A percentile compares a stretch with the other conserved stretches of the same genome.
phyloP scores from a whole-genome alignment of 345 rosid genomes.

The Erucastrum elatum region DNA sequence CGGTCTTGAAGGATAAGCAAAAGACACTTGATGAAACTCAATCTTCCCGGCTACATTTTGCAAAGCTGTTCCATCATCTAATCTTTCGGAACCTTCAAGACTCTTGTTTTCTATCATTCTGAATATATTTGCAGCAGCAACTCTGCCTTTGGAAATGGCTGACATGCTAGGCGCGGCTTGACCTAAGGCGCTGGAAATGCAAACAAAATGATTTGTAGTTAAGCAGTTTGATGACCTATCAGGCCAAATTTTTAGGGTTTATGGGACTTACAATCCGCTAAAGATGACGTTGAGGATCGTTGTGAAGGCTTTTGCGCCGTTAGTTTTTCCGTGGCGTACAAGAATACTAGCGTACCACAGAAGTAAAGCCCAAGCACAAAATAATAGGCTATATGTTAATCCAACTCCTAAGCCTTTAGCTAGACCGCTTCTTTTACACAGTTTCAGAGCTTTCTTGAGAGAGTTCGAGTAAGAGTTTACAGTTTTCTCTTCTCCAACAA shows the following conservation, averaged over 20 bases:
- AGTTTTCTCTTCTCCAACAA: slow-evolving; percentile 75
- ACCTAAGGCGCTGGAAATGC: slow-evolving; percentile 60
- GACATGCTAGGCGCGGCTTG: slow-evolving; percentile 78
- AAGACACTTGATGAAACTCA: slow-evolving; percentile 59
- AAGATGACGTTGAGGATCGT: slow-evolving; percentile 71
- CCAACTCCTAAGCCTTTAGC: slow-evolving; percentile 86
- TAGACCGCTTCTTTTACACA: slow-evolving; percentile 62
- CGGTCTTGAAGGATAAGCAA: slow-evolving; percentile 71
- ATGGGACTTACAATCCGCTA: slow-evolving; percentile 75
- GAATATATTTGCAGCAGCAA: slow-evolving; percentile 63
- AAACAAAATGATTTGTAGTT: background rate
- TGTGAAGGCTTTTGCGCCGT: slow-evolving; percentile 80
- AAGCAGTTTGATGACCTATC: slow-evolving; percentile 17
- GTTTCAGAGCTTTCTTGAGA: slow-evolving; percentile 55
- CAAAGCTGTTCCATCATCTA: slow-evolving; percentile 42
- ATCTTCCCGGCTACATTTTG: slow-evolving; percentile 55
- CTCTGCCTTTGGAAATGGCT: slow-evolving; percentile 73
- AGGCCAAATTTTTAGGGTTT: background rate
- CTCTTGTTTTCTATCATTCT: slow-evolving; percentile 47
- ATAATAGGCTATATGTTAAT: slow-evolving; percentile 60
- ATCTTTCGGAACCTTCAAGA: slow-evolving; percentile 29
- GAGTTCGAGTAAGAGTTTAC: slow-evolving; percentile 56
- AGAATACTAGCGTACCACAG: slow-evolving; percentile 74
- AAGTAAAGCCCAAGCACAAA: slow-evolving; percentile 72
- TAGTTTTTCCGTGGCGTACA: slow-evolving; percentile 61